These are phyloP conservation scores for Amanita polypyramis DNA, from an alignment of 768 basidiomycete genomes.

Conservation along the genomic window DNA sequence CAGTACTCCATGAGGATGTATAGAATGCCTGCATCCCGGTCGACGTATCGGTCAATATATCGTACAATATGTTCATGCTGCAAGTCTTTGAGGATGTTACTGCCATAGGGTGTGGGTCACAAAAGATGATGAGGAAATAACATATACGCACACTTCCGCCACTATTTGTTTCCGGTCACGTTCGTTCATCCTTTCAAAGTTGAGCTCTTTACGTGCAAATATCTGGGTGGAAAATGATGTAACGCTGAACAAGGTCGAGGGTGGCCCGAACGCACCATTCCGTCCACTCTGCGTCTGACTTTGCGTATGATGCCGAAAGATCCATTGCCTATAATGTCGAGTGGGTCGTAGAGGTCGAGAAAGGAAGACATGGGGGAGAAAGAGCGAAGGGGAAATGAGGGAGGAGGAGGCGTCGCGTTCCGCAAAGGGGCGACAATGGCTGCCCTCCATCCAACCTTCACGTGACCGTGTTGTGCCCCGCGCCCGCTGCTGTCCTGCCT, in stretches of 20 bases:
- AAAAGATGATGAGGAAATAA: not conserved
- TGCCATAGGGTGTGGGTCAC: slow-evolving; percentile 19
- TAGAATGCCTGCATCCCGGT: slow-evolving; percentile 79
- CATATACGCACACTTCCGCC: slow-evolving; percentile 82
- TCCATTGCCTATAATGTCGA: slow-evolving; percentile 93
- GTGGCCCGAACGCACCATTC: slow-evolving; percentile 35
- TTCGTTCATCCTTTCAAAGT: slow-evolving; percentile 95
- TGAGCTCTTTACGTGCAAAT: slow-evolving; percentile 90
- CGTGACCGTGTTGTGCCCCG: not conserved
- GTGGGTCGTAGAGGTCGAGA: slow-evolving; percentile 74
- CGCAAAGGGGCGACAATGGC: not conserved
- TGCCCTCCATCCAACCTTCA: not conserved
- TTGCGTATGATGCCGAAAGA: slow-evolving; percentile 97
- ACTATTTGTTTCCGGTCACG: slow-evolving; percentile 95
- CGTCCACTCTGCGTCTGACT: slow-evolving; percentile 77
- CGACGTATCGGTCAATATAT: slow-evolving; percentile 87
- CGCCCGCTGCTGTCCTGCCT: not conserved
- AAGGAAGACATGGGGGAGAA: slow-evolving; percentile 20
- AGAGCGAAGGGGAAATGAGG: not conserved
- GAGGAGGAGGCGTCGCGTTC: not conserved
- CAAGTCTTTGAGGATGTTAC: slow-evolving; percentile 93
- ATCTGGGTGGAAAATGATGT: slow-evolving; percentile 32
- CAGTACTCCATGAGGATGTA: slow-evolving; percentile 99
- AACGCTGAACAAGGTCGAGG: not conserved
- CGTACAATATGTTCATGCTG: slow-evolving; percentile 95